Percentiles rank a stretch among this genome's conserved stretches.
Evolutionary conservation across 345 rosid species (phyloP).

Genomic region (Gossypium sturtianum): DNA sequence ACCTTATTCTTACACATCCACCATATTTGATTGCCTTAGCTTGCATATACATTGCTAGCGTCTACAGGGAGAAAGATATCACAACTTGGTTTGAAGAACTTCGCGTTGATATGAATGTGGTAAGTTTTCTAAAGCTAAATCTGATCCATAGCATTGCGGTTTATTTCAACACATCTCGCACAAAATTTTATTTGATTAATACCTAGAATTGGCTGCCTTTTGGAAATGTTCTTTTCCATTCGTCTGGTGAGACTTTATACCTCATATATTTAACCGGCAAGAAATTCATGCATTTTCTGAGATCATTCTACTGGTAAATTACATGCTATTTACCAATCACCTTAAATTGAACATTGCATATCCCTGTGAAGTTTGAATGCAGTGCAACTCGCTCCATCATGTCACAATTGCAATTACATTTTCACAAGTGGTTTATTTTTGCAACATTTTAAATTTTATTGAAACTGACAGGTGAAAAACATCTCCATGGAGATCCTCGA

Average conservation of each 20-base stretch:
- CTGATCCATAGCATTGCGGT: background rate
- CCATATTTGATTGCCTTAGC: conserved; percentile 88
- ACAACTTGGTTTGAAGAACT: conserved; percentile 99
- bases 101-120: conserved; percentile 91
- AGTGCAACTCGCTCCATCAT: background rate
- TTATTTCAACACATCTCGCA: background rate
- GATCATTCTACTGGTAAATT: background rate
- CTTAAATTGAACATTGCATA: background rate
- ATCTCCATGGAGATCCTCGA: conserved; percentile 51
- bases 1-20: conserved; percentile 81
- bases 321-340: background rate
- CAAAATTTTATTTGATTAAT: background rate
- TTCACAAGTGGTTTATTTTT: background rate
- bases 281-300: background rate
- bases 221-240: background rate
- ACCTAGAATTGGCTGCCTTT: background rate
- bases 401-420: background rate
- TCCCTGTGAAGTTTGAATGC: background rate
- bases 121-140: conserved; percentile 31
- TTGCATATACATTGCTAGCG: conserved; percentile 84
- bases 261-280: background rate
- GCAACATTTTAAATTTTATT: background rate
- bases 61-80: conserved; percentile 64
- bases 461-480: conserved; percentile 41
- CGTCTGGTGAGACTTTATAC: background rate